Evolutionary conservation across 495 filamentous ascomycete genomes (phyloP), one percentile per base, ranked within the genome.

Genomic region (Lophium mytilinum): DNA sequence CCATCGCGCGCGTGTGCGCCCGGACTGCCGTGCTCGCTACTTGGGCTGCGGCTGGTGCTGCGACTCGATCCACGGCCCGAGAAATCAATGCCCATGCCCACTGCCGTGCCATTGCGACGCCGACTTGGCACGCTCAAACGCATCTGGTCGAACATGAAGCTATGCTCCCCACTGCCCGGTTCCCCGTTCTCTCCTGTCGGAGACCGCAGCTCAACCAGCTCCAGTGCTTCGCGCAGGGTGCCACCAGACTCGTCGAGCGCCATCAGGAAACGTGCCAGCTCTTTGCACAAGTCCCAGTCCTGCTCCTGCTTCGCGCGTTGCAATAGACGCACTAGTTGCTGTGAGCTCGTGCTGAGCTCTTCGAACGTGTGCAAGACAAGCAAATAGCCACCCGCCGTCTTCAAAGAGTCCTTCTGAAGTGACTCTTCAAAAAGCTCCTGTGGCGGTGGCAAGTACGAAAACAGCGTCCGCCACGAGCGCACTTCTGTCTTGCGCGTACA

Each of bases 401-500:
- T 96, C 52, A 97, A 78, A n/a, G 81, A 83, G 9, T 87, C 88
- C 17, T 86, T 80, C 58, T 83, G 81, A 18, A 99, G 75, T 0
- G 89, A 88, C 69, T 94, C 87, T 69, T 97, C 93, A 52, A 97
- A 99, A 0, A 97, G 79, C 55, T 89, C 85, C 58, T 89, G 85
- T 7, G 93, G 89, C 3, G 90, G 86, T 3, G 94, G 93, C 1
- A 97, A 79, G 63, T 94, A 85, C 9, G 84, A 80, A 69, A 97
- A 97, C 2, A 99, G 78, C 1, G 94, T 95, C 30, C 86, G 84
- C 94, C 94, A 99, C 18, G 87, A 94, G 30, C 91, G 83, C 7
- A 96, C 83, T 63, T 99, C 94, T 0, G 94, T 99, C 72, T 99
- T 97, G 18, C 94, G 85, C 0, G 93, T 96, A 70, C 94, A 99